These are phyloP conservation scores for Dactylellina cionopaga DNA, from an alignment of 2,329 filamentous ascomycete species.

Conservation along the genomic window DNA sequence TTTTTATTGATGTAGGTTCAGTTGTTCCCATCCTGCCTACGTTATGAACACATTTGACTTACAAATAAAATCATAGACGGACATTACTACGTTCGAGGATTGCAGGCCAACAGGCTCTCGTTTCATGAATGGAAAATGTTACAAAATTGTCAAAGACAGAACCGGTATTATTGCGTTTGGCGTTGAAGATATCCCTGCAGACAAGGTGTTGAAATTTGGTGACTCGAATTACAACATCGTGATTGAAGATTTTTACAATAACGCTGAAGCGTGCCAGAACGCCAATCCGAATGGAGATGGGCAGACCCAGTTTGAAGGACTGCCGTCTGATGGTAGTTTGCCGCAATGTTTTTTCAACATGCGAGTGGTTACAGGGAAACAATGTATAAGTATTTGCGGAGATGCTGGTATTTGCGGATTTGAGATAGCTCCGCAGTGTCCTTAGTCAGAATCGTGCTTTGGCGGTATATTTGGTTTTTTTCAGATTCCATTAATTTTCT, in stretches of 20 bases:
- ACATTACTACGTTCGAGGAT: constrained; percentile 5
- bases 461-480: too few relatives aligned
- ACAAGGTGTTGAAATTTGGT: constrained; percentile 17
- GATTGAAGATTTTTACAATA: constrained; percentile 16
- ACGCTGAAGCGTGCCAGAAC: constrained; percentile 32
- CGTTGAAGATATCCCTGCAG: constrained; percentile 11
- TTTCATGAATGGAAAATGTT: constrained; percentile 33
- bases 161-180: background rate
- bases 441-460: too few relatives aligned
- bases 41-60: background rate
- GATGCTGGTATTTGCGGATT: too few relatives aligned
- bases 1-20: constrained; percentile 35
- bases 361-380: constrained; percentile 12
- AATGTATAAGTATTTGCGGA: too few relatives aligned
- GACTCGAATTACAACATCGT: background rate
- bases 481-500: too few relatives aligned
- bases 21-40: background rate
- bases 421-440: too few relatives aligned
- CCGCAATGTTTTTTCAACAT: constrained; percentile 40
- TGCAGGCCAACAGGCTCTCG: constrained; percentile 36
- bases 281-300: constrained; percentile 12
- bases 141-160: constrained; percentile 1
- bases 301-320: constrained; percentile 9
- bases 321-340: constrained; percentile 6
- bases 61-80: constrained; percentile 2